A percentile compares a stretch with the other conserved stretches of the same genome.
phyloP scores from a whole-genome alignment of 495 filamentous ascomycete genomes.

The Penicillium soppii region DNA sequence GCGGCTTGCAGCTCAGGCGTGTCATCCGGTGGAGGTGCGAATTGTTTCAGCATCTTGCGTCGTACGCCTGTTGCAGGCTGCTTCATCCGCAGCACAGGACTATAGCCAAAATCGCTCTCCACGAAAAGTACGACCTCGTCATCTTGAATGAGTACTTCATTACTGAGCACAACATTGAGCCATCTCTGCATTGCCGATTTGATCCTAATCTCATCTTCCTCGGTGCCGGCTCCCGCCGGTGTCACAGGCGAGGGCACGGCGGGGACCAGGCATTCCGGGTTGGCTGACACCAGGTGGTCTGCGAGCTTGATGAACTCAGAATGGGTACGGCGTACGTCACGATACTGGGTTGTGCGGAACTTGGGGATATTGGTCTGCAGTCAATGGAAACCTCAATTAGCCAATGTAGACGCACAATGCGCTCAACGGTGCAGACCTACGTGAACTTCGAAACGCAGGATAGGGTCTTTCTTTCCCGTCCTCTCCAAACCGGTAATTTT shows the following conservation, averaged over 20 bases:
- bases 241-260: constrained; percentile 89
- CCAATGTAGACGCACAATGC: neutral
- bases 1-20: constrained; percentile 91
- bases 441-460: constrained; percentile 94
- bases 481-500: constrained; percentile 93
- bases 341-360: constrained; percentile 96
- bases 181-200: constrained; percentile 89
- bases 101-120: constrained; percentile 97
- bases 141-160: constrained; percentile 89
- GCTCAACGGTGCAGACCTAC: constrained; percentile 50
- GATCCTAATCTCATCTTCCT: constrained; percentile 90
- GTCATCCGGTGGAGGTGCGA: constrained; percentile 95
- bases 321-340: constrained; percentile 92
- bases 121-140: constrained; percentile 97
- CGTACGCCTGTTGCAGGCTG: constrained; percentile 96
- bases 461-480: constrained; percentile 91
- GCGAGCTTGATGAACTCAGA: constrained; percentile 94
- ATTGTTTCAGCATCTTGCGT: constrained; percentile 95
- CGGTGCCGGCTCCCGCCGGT: constrained; percentile 91
- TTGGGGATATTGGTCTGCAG: constrained; percentile 91
- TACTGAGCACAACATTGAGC: constrained; percentile 88
- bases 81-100: constrained; percentile 89
- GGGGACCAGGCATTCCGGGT: constrained; percentile 97
- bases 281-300: constrained; percentile 90
- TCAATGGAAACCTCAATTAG: constrained; percentile 4